These are phyloP conservation scores for Penicillium sclerotigenum DNA, from an alignment of 2,329 filamentous ascomycete genomes.

Conservation along the genomic window DNA sequence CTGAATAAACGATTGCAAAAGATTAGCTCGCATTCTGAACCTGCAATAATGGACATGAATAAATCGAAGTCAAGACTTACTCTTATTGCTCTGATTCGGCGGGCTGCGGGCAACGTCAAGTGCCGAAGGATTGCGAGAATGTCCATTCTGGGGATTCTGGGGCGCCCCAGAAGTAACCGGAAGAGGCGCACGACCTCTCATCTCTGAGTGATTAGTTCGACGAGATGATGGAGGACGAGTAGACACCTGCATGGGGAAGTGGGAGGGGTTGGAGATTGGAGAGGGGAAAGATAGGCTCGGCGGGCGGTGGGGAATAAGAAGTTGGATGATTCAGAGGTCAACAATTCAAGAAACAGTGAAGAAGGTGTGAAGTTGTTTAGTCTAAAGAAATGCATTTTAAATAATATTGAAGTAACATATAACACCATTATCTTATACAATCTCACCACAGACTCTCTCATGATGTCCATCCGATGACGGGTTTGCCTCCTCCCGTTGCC, in stretches of 20 bases:
- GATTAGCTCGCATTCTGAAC: conserved; percentile 6
- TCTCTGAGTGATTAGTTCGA: conserved; percentile 34
- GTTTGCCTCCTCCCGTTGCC: conserved; percentile 20
- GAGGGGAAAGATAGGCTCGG: conserved; percentile 18
- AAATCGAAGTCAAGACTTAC: conserved; percentile 14
- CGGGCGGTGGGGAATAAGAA: conserved; percentile 9
- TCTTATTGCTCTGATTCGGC: conserved; percentile 46
- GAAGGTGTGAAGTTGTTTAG: background rate
- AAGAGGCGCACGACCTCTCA: conserved; percentile 42
- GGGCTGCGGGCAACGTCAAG: conserved; percentile 49
- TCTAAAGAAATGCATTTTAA: background rate
- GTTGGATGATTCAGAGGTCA: background rate
- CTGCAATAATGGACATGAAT: background rate
- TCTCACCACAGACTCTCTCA: background rate
- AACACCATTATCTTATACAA: background rate
- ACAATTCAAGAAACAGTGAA: background rate
- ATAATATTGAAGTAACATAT: background rate
- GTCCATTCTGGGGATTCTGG: conserved; percentile 36
- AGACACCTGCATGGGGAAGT: conserved; percentile 24
- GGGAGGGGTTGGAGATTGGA: conserved; percentile 18
- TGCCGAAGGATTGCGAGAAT: conserved; percentile 41
- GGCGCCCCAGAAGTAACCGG: conserved; percentile 36
- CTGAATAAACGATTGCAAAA: conserved; percentile 46
- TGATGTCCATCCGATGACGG: conserved; percentile 19
- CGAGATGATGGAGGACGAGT: conserved; percentile 24